Percentiles rank a stretch among this genome's conserved stretches.
phyloP scores from a whole-genome alignment of 139 green algal species.

The Coccomyxa sp. region DNA sequence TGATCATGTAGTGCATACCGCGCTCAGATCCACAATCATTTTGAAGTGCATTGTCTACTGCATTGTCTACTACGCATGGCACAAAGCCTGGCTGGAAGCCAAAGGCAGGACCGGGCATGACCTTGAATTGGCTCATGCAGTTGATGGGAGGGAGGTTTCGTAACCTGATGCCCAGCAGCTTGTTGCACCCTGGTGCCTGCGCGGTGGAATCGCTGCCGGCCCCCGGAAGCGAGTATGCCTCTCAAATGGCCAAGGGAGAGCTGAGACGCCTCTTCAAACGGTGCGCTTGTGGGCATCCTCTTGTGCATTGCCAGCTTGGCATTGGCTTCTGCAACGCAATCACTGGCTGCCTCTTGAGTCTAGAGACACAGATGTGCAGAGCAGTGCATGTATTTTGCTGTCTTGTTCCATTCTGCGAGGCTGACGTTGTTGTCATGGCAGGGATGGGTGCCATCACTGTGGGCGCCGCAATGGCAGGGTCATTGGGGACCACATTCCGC shows the following conservation, averaged over 20 bases:
- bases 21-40: background rate
- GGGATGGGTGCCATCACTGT: conserved; percentile 79
- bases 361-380: background rate
- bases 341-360: background rate
- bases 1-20: background rate
- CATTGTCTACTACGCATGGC: no score
- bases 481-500: conserved; percentile 81
- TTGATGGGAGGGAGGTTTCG: conserved; percentile 56
- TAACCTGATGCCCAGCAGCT: conserved; percentile 66
- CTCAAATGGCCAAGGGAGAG: conserved; percentile 25
- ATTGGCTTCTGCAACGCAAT: no score
- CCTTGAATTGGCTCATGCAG: conserved; percentile 2
- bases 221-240: conserved; percentile 45
- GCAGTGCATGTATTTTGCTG: background rate
- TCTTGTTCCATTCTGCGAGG: background rate
- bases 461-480: conserved; percentile 36
- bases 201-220: conserved; percentile 56
- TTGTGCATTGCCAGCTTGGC: background rate
- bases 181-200: conserved; percentile 54
- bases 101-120: background rate
- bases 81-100: no score
- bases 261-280: conserved; percentile 39
- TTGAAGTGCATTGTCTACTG: background rate
- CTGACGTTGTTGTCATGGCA: background rate
- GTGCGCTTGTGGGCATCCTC: background rate